Percentiles rank a stretch among this genome's conserved stretches.
Conservation (phyloP, 768 basidiomycete genomes). For the Rickenella mellea region DNA sequence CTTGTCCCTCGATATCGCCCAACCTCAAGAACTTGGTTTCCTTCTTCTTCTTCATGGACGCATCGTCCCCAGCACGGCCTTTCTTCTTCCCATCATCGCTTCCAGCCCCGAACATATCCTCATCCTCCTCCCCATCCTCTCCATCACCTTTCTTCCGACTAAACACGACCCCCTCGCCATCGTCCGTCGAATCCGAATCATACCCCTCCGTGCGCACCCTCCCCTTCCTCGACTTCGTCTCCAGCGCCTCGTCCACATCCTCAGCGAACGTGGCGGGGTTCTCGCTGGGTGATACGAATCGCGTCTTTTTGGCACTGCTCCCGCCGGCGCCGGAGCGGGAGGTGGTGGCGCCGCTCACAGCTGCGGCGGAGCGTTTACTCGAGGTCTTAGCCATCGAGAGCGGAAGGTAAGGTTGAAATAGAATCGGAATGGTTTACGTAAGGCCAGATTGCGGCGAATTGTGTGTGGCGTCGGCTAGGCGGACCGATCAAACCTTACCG, state of each 20-base stretch:
- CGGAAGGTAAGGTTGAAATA: no score
- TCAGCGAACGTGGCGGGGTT: conserved; percentile 72
- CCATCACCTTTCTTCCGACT: conserved; percentile 46
- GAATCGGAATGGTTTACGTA: no score
- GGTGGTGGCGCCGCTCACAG: no score
- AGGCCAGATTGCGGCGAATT: no score
- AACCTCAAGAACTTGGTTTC: conserved; percentile 72
- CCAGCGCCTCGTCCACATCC: conserved; percentile 62
- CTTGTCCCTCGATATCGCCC: conserved; percentile 96
- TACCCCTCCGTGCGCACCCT: conserved; percentile 82
- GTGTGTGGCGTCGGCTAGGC: no score
- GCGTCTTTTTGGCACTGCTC: conserved; percentile 49
- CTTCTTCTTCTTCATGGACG: conserved; percentile 35
- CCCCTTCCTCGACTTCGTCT: conserved; percentile 57
- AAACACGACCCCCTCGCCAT: conserved; percentile 88
- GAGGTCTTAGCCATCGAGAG: no score
- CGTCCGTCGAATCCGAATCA: conserved; percentile 90
- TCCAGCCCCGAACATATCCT: conserved; percentile 72
- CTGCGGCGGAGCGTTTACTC: no score
- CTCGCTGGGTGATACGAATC: conserved; percentile 67
- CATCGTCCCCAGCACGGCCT: conserved; percentile 28
- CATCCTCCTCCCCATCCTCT: conserved; percentile 41
- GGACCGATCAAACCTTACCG: no score
- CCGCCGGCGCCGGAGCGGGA: neutral
- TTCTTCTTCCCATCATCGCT: conserved; percentile 45